phyloP scores from a whole-genome alignment of 164 flowering plant genomes.

The Vitis labrusca region DNA sequence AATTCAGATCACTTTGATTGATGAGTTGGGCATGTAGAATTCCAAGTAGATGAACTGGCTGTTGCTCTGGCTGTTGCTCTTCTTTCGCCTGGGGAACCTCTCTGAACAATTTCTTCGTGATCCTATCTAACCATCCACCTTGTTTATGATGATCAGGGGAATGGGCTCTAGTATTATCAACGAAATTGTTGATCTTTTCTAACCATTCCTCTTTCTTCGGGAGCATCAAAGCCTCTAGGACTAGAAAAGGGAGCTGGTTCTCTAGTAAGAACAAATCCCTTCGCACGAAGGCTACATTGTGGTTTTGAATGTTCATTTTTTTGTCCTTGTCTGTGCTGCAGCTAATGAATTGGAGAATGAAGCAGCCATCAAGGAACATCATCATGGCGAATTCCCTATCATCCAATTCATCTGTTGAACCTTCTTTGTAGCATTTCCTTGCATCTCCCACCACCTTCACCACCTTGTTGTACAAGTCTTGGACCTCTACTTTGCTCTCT shows the following conservation, averaged over 20 bases:
- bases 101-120: not conserved
- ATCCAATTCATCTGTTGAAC: not conserved
- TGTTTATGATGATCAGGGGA: not conserved
- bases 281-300: not conserved
- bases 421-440: not conserved
- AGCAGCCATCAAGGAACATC: conserved; percentile 14
- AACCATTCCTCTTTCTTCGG: not conserved
- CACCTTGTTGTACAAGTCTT: not conserved
- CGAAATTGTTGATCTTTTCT: not conserved
- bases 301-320: not conserved
- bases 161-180: not conserved
- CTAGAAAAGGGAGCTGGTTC: conserved; percentile 12
- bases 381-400: not conserved
- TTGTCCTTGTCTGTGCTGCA: not conserved
- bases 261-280: conserved; percentile 13
- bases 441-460: not conserved
- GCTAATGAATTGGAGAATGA: not conserved
- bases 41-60: not conserved
- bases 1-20: too few species aligned
- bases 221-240: conserved; percentile 3
- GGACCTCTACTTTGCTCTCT: too few species aligned
- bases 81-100: too few species aligned
- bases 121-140: not conserved
- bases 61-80: not conserved
- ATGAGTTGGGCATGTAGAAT: too few species aligned